Evolutionary conservation across 2,329 filamentous ascomycete species (phyloP), one percentile per base, ranked within the genome.

Genomic region (Aspergillus brunneoviolaceus): DNA sequence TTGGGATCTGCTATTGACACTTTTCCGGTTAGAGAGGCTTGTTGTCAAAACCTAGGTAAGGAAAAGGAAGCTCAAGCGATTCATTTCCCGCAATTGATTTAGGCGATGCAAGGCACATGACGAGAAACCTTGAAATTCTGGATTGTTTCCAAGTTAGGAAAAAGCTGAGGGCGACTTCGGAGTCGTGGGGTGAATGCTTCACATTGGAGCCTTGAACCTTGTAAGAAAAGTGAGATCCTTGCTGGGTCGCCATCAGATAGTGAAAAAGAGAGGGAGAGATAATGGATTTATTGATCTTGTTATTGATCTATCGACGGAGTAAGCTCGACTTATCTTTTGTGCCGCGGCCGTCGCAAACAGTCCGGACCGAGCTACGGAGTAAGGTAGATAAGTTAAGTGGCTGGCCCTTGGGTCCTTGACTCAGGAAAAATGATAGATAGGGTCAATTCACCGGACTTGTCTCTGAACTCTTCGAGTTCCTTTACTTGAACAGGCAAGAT

Each of bases 401-500:
- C 14, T 35, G 33, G 11, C 14, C 33, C 33, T 33, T 35, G 33
- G 33, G 33, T 35, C 27, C 27, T 29, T 29, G 27, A 29, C 27
- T 29, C 27, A 29, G 12, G 33, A 5, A 35, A 35, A 35, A 35
- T 12, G 27, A 54, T 45, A 45, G 27, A 42, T 21, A 45, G 21
- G 45, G 7, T 39, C 16, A 45, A 29, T 27, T 35, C 21, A 31
- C 9, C 33, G 33, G 33, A 35, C 33, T 35, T 35, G 33, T 35
- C 33, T 35, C 33, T 35, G 27, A 29, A 29, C 7, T 29, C 27
- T 29, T 29, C 27, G 7, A 35, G 33, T 35, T 35, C 33, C 33
- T 35, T 45, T 33, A 39, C 54, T 51, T 11, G 12, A 62, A 42
- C 47, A 48, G 58, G 58, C 52, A 64, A 50, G 51, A 59, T 59